Conservation (phyloP, 345 rosid species). For the Raphanus raphanistrum region DNA sequence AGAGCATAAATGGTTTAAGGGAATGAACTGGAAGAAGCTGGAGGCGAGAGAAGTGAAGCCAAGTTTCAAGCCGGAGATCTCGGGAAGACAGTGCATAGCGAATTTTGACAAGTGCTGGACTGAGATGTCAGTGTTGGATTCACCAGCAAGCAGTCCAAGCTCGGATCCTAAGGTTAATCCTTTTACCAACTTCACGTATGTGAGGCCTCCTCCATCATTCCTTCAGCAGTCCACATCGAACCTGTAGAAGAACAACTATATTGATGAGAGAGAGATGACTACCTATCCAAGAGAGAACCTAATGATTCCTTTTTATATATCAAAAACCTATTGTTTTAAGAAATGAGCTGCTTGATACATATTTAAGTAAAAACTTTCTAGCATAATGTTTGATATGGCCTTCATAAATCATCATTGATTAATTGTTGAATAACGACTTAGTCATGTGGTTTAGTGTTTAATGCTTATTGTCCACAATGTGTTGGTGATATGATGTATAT, state of each 20-base stretch:
- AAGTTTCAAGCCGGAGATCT: conserved; percentile 76
- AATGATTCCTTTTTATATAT: not conserved
- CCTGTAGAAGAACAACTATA: too few relatives aligned
- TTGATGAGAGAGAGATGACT: too few relatives aligned
- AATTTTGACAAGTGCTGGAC: conserved; percentile 90
- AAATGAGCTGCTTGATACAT: not conserved
- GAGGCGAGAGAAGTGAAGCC: conserved; percentile 78
- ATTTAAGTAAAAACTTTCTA: not conserved
- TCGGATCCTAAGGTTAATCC: conserved; percentile 56
- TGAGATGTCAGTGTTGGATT: conserved; percentile 72
- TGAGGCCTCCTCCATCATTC: conserved; percentile 65
- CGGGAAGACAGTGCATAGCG: conserved; percentile 78
- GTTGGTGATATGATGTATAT: not conserved
- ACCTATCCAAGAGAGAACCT: not conserved
- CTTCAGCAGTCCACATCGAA: conserved; percentile 30
- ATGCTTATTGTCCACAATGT: not conserved
- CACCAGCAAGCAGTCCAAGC: conserved; percentile 81
- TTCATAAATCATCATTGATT: not conserved
- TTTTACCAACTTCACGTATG: conserved; percentile 70
- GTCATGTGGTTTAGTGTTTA: not conserved
- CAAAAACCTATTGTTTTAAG: not conserved
- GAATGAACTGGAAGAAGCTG: conserved; percentile 83
- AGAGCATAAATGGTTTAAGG: conserved; percentile 85
- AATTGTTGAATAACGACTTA: not conserved
- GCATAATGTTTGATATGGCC: not conserved